Percentiles rank a stretch among this genome's conserved stretches.
These are phyloP conservation scores for Acacia crassicarpa DNA, from an alignment of 306 rosid genomes.

Conservation along the genomic window DNA sequence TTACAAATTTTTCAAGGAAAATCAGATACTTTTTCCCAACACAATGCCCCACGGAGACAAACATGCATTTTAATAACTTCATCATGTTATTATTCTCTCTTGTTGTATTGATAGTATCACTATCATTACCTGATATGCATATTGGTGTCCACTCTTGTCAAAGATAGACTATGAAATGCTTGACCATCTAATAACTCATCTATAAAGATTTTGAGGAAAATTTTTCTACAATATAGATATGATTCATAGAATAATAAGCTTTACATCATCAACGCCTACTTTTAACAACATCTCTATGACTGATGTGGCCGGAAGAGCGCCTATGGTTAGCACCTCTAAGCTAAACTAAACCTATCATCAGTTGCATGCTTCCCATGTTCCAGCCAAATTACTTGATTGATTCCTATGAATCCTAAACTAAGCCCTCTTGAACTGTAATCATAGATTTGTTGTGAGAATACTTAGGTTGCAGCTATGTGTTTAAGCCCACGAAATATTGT, in stretches of 20 bases:
- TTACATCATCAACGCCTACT: constrained; percentile 42
- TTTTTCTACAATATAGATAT: constrained; percentile 43
- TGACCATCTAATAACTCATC: constrained; percentile 8
- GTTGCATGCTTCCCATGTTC: constrained; percentile 31
- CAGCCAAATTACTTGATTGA: constrained; percentile 12
- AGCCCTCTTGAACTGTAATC: constrained; percentile 36
- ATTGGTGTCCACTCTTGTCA: background rate
- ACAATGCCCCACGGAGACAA: background rate
- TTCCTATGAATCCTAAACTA: constrained; percentile 39
- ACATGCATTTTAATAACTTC: background rate
- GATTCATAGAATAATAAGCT: constrained; percentile 35
- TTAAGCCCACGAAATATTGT: constrained; percentile 24
- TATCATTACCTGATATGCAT: too few species aligned
- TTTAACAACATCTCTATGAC: constrained; percentile 30
- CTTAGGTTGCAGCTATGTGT: constrained; percentile 23
- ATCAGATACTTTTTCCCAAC: background rate
- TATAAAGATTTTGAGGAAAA: constrained; percentile 33
- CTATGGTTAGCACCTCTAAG: constrained; percentile 31
- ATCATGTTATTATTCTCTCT: background rate
- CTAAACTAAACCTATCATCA: constrained; percentile 15
- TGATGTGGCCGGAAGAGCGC: background rate
- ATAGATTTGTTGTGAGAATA: constrained; percentile 36
- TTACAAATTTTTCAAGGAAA: too few species aligned
- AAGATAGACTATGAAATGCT: constrained; percentile 1
- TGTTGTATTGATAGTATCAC: background rate